Conservation (phyloP, 2,329 filamentous ascomycete genomes). For the Cyphellophora attinorum region DNA sequence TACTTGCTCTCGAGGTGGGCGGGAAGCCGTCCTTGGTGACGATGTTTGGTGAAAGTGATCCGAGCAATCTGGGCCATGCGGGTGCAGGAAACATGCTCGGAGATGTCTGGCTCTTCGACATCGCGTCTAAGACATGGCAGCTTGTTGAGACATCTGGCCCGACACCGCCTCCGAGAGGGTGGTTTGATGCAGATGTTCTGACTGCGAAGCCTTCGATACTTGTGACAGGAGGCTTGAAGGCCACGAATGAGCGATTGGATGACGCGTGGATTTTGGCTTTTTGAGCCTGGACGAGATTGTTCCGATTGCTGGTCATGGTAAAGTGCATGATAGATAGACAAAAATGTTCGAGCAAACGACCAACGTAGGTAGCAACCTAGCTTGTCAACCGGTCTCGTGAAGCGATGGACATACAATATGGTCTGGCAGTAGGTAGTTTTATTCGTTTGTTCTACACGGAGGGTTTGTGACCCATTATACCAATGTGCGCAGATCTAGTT, state of each 20-base stretch:
- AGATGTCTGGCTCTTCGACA: constrained; percentile 41
- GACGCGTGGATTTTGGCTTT: constrained; percentile 40
- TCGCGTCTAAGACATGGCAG: constrained; percentile 25
- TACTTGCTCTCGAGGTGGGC: constrained; percentile 31
- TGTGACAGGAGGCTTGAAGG: constrained; percentile 42
- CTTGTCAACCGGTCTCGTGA: too few species aligned
- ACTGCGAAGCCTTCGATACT: constrained; percentile 16
- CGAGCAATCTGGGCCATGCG: constrained; percentile 42
- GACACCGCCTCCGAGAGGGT: constrained; percentile 36
- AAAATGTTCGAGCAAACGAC: too few species aligned
- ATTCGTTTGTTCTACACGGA: too few species aligned
- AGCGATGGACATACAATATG: too few species aligned
- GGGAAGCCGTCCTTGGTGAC: constrained; percentile 35
- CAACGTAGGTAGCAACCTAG: too few species aligned
- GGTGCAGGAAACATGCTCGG: constrained; percentile 48
- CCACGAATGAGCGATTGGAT: constrained; percentile 41
- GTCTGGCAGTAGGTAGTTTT: too few species aligned
- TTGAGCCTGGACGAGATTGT: too few species aligned
- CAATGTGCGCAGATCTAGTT: too few species aligned
- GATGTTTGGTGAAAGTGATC: constrained; percentile 45
- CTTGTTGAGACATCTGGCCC: constrained; percentile 19
- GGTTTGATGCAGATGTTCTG: constrained; percentile 44
- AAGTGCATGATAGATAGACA: too few species aligned
- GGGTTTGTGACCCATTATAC: too few species aligned
- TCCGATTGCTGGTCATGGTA: too few species aligned